These are phyloP conservation scores for Penicillium sp. DNA, from an alignment of 2,329 filamentous ascomycete species.

Conservation along the genomic window DNA sequence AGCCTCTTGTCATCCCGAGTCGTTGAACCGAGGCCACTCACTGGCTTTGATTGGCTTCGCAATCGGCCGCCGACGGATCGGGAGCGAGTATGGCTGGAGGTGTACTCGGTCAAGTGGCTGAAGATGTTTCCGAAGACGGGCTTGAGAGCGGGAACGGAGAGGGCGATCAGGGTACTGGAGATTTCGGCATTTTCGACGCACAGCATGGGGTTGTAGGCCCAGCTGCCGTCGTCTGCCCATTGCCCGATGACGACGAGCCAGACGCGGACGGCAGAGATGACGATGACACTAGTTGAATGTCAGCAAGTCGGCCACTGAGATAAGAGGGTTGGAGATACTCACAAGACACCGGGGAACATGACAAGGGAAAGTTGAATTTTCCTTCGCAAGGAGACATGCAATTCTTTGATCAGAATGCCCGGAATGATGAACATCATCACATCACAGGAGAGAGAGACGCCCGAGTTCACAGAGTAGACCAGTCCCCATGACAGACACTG, in stretches of 20 bases:
- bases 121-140: slow-evolving; percentile 45
- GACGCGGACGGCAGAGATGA: slow-evolving; percentile 52
- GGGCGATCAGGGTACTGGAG: slow-evolving; percentile 53
- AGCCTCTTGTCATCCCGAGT: slow-evolving; percentile 27
- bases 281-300: slow-evolving; percentile 45
- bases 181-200: slow-evolving; percentile 55
- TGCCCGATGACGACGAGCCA: slow-evolving; percentile 53
- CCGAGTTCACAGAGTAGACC: slow-evolving; percentile 56
- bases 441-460: slow-evolving; percentile 54
- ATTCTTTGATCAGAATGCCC: slow-evolving; percentile 49
- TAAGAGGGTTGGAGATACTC: slow-evolving; percentile 20
- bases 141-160: slow-evolving; percentile 55
- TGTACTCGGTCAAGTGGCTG: slow-evolving; percentile 25
- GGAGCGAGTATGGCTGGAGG: slow-evolving; percentile 25
- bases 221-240: slow-evolving; percentile 50
- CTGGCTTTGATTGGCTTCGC: slow-evolving; percentile 20
- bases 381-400: slow-evolving; percentile 48
- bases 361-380: slow-evolving; percentile 54
- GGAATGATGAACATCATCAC: slow-evolving; percentile 55
- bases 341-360: slow-evolving; percentile 54
- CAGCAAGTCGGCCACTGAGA: slow-evolving; percentile 2
- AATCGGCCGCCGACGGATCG: slow-evolving; percentile 17
- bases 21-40: slow-evolving; percentile 16
- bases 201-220: slow-evolving; percentile 55
- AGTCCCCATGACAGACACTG: slow-evolving; percentile 54